Evolutionary conservation across 192 early-diverging fungal species (phyloP), one percentile per base, ranked within the genome.

Genomic region (Backusella tuberculispora): DNA sequence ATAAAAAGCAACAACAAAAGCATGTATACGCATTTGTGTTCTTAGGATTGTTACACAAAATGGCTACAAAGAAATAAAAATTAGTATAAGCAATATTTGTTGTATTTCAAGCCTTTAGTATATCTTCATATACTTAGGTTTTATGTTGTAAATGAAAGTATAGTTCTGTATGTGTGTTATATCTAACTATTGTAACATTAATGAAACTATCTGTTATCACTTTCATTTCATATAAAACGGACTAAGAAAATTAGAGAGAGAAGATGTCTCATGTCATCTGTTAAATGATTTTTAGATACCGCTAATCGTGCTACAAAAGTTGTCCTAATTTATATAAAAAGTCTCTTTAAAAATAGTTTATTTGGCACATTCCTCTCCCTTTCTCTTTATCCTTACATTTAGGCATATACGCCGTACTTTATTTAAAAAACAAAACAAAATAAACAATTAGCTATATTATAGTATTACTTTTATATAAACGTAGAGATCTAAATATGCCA

Each of bases 401-500:
- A 68, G 63, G 19, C 26, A 46, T 47, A 69, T 74, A 56, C 7
- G 19, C n/a, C 50, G 17, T 8, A 10, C 19, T 7, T 53, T 60
- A 26, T 63, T 24, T 41, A 0, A 24, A 60, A 60, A 8, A 26
- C 4, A 60, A 60, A 26, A 24, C 4, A 56, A 56, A 56, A 24
- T 56, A 56, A 24, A 56, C n/a, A 10, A 6, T 43, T 43, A 43
- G 1, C 0, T 43, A 43, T 43, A 6, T 43, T 43, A 0, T 43
- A 43, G 10, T 43, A 43, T 43, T 43, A 10, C 42, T 60, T 60
- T 10, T 26, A 12, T 60, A 60, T 14, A 19, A 21, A 60, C 12
- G 12, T 24, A 24, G 0, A 24, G 26, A 60, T 10, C 13, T 6
- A 38, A 40, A 66, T 6, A 81, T 81, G 76, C 80, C 80, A 26